Conservation (phyloP, 352 stramenopile species). For the Pythium aquatile region DNA sequence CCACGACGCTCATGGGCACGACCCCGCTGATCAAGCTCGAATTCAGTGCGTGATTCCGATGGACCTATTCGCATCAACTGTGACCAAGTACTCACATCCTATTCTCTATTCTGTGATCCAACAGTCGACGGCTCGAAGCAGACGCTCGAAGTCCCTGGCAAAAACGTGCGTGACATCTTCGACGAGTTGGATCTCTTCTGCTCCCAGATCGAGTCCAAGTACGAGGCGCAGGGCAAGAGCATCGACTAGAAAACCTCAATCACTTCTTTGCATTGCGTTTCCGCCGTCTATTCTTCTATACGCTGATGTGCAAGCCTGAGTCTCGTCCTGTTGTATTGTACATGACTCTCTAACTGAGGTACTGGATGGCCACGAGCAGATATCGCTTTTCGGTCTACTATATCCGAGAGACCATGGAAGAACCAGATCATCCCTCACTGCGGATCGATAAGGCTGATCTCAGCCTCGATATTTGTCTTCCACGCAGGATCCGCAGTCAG, state of each 20-base stretch:
- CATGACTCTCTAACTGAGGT: background rate
- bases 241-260: slow-evolving; percentile 59
- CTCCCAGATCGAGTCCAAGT: slow-evolving; percentile 86
- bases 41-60: slow-evolving; percentile 57
- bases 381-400: background rate
- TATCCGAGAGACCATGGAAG: background rate
- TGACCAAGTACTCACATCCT: background rate
- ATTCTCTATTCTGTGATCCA: background rate
- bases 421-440: slow-evolving; percentile 23
- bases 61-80: background rate
- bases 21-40: slow-evolving; percentile 71
- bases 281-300: background rate
- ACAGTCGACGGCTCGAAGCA: slow-evolving; percentile 80
- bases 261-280: background rate
- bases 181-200: slow-evolving; percentile 83
- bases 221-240: slow-evolving; percentile 76
- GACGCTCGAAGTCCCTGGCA: slow-evolving; percentile 60
- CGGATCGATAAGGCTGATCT: slow-evolving; percentile 54
- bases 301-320: background rate
- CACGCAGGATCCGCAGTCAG: slow-evolving; percentile 38
- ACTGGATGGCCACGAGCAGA: background rate
- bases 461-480: slow-evolving; percentile 40
- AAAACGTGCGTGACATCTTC: slow-evolving; percentile 83
- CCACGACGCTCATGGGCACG: slow-evolving; percentile 51
- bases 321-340: background rate